Evolutionary conservation across 2,329 filamentous ascomycete genomes (phyloP).

Genomic region (Helotiales sp.): DNA sequence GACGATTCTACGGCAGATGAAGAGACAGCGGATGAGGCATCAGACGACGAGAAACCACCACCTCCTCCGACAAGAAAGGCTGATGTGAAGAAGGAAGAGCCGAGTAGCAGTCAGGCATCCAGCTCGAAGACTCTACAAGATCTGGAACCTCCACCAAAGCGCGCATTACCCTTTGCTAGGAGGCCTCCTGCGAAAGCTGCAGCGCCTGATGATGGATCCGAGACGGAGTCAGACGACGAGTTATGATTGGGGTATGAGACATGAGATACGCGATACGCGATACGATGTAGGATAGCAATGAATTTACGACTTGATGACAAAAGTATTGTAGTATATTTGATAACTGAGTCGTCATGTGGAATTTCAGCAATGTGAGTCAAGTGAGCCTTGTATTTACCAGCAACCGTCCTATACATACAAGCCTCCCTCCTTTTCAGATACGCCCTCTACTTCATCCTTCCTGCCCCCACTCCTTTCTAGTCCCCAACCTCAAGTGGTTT

Average conservation of each 20-base stretch:
- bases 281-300: constrained; percentile 13
- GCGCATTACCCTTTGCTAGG: constrained; percentile 32
- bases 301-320: constrained; percentile 4
- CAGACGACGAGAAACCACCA: constrained; percentile 21
- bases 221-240: constrained; percentile 42
- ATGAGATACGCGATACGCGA: not conserved
- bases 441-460: not conserved
- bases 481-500: constrained; percentile 12
- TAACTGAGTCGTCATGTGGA: too few relatives aligned
- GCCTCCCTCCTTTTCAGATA: not conserved
- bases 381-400: not conserved
- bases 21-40: constrained; percentile 34
- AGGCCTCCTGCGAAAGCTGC: constrained; percentile 25
- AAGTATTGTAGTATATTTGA: too few relatives aligned
- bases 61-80: constrained; percentile 19
- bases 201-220: constrained; percentile 32
- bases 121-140: constrained; percentile 14
- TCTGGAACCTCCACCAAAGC: constrained; percentile 25
- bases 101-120: constrained; percentile 3
- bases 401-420: not conserved
- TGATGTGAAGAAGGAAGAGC: constrained; percentile 12
- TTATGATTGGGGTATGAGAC: constrained; percentile 28
- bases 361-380: not conserved
- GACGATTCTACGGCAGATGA: constrained; percentile 31
- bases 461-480: not conserved